phyloP scores from a whole-genome alignment of 2,329 filamentous ascomycete species.

The Thelonectria blattea region DNA sequence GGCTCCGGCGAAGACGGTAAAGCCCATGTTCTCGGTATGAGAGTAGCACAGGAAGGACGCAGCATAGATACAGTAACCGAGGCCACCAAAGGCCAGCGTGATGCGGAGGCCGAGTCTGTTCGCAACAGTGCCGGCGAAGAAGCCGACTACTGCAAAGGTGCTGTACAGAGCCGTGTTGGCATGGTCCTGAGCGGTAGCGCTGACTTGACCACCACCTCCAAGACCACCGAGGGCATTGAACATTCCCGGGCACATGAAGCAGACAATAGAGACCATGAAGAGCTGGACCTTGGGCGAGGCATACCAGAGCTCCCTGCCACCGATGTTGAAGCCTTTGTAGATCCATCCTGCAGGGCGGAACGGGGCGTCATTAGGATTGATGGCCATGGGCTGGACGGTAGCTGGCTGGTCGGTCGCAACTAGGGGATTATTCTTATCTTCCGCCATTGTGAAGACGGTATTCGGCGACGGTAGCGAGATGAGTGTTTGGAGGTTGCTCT shows the following conservation, averaged over 20 bases:
- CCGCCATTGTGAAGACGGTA: conserved; percentile 33
- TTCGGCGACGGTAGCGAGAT: not conserved
- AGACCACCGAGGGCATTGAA: conserved; percentile 72
- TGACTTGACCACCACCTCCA: conserved; percentile 63
- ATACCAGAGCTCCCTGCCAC: conserved; percentile 66
- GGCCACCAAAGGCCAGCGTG: conserved; percentile 73
- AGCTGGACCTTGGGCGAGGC: conserved; percentile 77
- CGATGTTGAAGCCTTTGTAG: conserved; percentile 67
- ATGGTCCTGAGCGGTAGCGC: conserved; percentile 62
- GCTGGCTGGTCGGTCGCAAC: conserved; percentile 27
- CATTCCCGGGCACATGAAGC: conserved; percentile 74
- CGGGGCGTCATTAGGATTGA: conserved; percentile 9
- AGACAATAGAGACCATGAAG: conserved; percentile 64
- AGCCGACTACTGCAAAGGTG: conserved; percentile 71
- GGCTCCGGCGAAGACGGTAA: conserved; percentile 77
- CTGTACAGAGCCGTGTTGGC: conserved; percentile 75
- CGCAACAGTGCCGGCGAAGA: conserved; percentile 78
- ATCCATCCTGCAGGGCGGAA: conserved; percentile 65
- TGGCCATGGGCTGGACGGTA: not conserved
- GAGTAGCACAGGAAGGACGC: conserved; percentile 74
- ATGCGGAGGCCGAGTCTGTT: conserved; percentile 75
- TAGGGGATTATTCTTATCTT: conserved; percentile 34
- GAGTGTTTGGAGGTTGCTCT: not conserved
- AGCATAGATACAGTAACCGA: conserved; percentile 79
- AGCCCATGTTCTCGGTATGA: conserved; percentile 70